A percentile compares a stretch with the other conserved stretches of the same genome.
phyloP scores from a whole-genome alignment of 805 yeast species.

The Peterozyma xylosa region DNA sequence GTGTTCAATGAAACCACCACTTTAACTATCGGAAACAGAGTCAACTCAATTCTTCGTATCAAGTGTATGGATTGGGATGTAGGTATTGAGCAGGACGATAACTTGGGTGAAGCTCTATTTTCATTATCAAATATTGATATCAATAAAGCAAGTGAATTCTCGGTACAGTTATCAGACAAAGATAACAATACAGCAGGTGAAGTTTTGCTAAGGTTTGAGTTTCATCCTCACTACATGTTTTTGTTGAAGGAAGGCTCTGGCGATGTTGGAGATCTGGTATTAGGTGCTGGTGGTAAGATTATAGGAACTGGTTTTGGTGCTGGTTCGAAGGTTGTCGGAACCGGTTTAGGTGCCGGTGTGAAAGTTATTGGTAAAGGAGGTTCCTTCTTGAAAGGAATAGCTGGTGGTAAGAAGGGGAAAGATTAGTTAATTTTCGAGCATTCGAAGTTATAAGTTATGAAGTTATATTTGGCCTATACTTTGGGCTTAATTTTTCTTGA shows the following conservation, averaged over 20 bases:
- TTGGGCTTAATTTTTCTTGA: no score
- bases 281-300: slow-evolving; percentile 33
- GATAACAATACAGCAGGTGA: slow-evolving; percentile 53
- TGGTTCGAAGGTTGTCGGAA: slow-evolving; percentile 30
- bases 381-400: slow-evolving; percentile 11
- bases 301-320: slow-evolving; percentile 33
- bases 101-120: slow-evolving; percentile 58
- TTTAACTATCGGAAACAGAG: slow-evolving; percentile 52
- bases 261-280: slow-evolving; percentile 26
- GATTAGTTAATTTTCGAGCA: no score
- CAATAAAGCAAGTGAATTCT: slow-evolving; percentile 35
- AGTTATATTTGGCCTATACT: no score
- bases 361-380: slow-evolving; percentile 44
- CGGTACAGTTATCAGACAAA: slow-evolving; percentile 43
- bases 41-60: slow-evolving; percentile 48
- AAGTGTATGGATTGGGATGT: slow-evolving; percentile 87
- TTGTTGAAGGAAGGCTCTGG: slow-evolving; percentile 29
- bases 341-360: slow-evolving; percentile 40
- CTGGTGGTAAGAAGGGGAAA: no score
- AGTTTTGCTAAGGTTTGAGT: slow-evolving; percentile 48
- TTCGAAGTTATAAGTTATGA: no score
- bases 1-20: slow-evolving; percentile 70
- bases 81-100: slow-evolving; percentile 81
- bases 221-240: slow-evolving; percentile 65
- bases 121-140: slow-evolving; percentile 50